Evolutionary conservation across 2,329 filamentous ascomycete species (phyloP).

Genomic region (Hymenoscyphus repandus): DNA sequence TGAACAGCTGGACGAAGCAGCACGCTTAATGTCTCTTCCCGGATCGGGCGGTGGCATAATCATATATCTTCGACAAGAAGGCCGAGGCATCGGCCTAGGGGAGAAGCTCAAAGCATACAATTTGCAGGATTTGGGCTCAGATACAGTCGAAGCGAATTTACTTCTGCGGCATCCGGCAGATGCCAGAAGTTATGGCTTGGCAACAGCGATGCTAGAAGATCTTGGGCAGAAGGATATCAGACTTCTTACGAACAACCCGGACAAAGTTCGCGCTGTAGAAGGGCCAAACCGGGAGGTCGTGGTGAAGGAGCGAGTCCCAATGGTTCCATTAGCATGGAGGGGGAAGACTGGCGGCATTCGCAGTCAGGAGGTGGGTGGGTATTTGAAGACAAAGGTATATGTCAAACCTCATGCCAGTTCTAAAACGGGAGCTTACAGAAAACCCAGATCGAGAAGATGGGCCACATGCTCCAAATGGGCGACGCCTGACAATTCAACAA

Average conservation of each 20-base stretch:
- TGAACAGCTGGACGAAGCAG: slow-evolving; percentile 95
- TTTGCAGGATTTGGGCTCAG: slow-evolving; percentile 90
- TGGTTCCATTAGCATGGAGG: slow-evolving; percentile 94
- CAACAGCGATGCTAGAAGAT: slow-evolving; percentile 89
- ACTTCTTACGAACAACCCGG: slow-evolving; percentile 92
- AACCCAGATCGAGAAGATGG: slow-evolving; percentile 76
- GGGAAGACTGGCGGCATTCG: slow-evolving; percentile 71
- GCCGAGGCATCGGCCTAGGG: slow-evolving; percentile 86
- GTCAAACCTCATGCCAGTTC: not conserved
- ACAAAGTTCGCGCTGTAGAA: slow-evolving; percentile 92
- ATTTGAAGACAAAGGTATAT: slow-evolving; percentile 87
- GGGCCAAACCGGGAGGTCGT: slow-evolving; percentile 82
- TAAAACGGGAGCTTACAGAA: slow-evolving; percentile 3
- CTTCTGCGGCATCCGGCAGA: slow-evolving; percentile 88
- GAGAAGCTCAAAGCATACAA: slow-evolving; percentile 99
- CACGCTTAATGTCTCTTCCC: slow-evolving; percentile 80
- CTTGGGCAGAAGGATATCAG: slow-evolving; percentile 74
- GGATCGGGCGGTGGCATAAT: slow-evolving; percentile 75
- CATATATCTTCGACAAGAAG: slow-evolving; percentile 92
- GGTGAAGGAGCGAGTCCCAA: slow-evolving; percentile 85
- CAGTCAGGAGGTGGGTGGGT: slow-evolving; percentile 86
- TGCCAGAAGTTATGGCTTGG: slow-evolving; percentile 90
- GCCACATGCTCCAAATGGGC: slow-evolving; percentile 64
- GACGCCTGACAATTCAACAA: slow-evolving; percentile 14
- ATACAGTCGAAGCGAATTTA: slow-evolving; percentile 95